Conservation (phyloP, 768 basidiomycete species). For the Sarcomyxa edulis region DNA sequence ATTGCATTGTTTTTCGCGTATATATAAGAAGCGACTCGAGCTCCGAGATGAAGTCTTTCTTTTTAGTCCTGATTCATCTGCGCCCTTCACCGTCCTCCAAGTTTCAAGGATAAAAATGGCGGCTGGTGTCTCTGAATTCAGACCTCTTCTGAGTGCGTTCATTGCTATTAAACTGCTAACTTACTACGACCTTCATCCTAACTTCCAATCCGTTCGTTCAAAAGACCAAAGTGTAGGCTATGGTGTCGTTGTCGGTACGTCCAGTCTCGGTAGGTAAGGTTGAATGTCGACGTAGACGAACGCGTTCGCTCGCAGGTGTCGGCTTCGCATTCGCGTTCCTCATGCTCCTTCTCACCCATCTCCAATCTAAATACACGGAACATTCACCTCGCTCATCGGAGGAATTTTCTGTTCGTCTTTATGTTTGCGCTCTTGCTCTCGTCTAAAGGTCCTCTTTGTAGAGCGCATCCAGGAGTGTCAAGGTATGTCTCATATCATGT, state of each 20-base stretch:
- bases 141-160: conserved; percentile 30
- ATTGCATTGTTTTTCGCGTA: too few species aligned
- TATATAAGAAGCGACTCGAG: too few species aligned
- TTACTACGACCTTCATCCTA: not conserved
- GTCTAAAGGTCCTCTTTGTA: conserved; percentile 8
- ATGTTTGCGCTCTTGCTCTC: not conserved
- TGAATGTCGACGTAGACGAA: not conserved
- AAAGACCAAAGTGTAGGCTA: conserved; percentile 41
- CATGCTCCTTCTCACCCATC: conserved; percentile 38
- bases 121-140: too few species aligned
- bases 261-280: too few species aligned
- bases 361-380: conserved; percentile 41
- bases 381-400: conserved; percentile 42
- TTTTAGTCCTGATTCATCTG: too few species aligned
- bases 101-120: too few species aligned
- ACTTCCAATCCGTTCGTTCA: conserved; percentile 1
- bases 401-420: conserved; percentile 36
- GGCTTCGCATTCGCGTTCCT: conserved; percentile 46
- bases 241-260: conserved; percentile 42
- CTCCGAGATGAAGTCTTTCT: too few species aligned
- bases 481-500: conserved; percentile 18
- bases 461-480: conserved; percentile 42
- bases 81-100: too few species aligned
- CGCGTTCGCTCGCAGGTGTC: conserved; percentile 36
- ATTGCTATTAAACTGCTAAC: too few species aligned